Percentiles rank a stretch among this genome's conserved stretches.
Evolutionary conservation across 225 moss, liverwort and hornwort species (phyloP).

Genomic region (Pseudisothecium myosuroides): DNA sequence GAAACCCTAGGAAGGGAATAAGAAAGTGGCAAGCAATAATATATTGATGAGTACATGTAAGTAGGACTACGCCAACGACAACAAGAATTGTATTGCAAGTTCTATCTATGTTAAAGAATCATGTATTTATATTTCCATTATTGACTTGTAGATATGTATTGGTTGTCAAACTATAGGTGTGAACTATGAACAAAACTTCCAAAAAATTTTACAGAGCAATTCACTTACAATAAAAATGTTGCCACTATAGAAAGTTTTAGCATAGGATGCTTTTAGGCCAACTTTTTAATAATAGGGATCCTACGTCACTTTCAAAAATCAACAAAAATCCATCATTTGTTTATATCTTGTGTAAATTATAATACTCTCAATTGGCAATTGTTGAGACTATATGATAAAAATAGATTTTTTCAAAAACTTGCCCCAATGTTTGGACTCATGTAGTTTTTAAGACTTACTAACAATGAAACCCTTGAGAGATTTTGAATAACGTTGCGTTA

Average conservation of each 20-base stretch:
- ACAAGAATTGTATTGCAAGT: not conserved
- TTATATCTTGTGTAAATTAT: too few relatives aligned
- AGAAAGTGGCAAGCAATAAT: not conserved
- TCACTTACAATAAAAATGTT: not conserved
- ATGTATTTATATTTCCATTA: not conserved
- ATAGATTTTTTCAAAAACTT: too few relatives aligned
- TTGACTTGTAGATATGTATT: not conserved
- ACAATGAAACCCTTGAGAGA: not conserved
- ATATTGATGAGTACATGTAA: not conserved
- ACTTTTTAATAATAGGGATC: not conserved
- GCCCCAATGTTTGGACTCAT: too few relatives aligned
- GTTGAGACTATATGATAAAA: too few relatives aligned
- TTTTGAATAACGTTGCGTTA: not conserved
- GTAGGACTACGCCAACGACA: rapidly evolving
- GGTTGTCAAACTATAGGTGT: rapidly evolving
- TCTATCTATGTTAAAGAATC: not conserved
- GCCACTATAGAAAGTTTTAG: not conserved
- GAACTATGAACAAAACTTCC: not conserved
- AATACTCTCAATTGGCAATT: too few relatives aligned
- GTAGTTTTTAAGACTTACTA: too few relatives aligned
- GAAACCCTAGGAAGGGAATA: rapidly evolving
- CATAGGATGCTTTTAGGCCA: not conserved
- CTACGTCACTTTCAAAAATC: too few relatives aligned
- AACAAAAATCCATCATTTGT: too few relatives aligned
- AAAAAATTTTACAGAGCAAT: not conserved